A percentile compares a stretch with the other conserved stretches of the same genome.
Conservation (phyloP, 2,329 filamentous ascomycete genomes). For the Colletotrichum spinosum region DNA sequence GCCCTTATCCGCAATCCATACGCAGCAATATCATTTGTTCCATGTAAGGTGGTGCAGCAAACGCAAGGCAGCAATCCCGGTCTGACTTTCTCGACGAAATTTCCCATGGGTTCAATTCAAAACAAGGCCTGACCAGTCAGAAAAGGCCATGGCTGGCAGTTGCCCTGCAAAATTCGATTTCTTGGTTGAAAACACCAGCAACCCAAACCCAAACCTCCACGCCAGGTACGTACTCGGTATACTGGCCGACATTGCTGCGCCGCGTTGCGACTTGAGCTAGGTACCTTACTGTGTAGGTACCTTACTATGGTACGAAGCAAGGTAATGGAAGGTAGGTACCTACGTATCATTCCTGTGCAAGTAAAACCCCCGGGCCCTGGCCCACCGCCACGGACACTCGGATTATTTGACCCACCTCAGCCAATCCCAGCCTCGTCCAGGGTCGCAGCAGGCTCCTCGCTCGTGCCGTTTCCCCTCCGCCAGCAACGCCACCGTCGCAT, state of each 20-base stretch:
- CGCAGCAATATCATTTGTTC: neutral
- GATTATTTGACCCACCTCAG: slow-evolving; percentile 10
- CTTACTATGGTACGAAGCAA: neutral
- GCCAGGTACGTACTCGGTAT: neutral
- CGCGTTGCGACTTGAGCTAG: too few species aligned
- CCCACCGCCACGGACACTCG: neutral
- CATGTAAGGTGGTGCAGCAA: neutral
- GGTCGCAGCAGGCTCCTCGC: slow-evolving; percentile 32
- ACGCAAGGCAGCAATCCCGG: slow-evolving; percentile 4
- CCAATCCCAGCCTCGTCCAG: slow-evolving; percentile 35
- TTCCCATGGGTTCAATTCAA: slow-evolving; percentile 22
- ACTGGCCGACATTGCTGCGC: too few species aligned
- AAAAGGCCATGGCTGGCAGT: slow-evolving; percentile 5
- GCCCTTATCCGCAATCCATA: neutral
- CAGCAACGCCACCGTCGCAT: slow-evolving; percentile 21
- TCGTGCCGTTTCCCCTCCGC: slow-evolving; percentile 11
- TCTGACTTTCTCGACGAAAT: slow-evolving; percentile 17
- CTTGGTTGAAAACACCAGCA: neutral
- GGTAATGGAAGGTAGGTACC: neutral
- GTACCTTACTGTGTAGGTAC: too few species aligned
- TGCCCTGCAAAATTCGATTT: slow-evolving; percentile 12
- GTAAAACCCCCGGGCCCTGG: too few species aligned
- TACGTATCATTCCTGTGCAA: too few species aligned
- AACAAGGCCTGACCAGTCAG: slow-evolving; percentile 17
- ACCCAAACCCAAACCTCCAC: neutral